phyloP scores from a whole-genome alignment of 139 green algal genomes.

The Eudorina sp. region DNA sequence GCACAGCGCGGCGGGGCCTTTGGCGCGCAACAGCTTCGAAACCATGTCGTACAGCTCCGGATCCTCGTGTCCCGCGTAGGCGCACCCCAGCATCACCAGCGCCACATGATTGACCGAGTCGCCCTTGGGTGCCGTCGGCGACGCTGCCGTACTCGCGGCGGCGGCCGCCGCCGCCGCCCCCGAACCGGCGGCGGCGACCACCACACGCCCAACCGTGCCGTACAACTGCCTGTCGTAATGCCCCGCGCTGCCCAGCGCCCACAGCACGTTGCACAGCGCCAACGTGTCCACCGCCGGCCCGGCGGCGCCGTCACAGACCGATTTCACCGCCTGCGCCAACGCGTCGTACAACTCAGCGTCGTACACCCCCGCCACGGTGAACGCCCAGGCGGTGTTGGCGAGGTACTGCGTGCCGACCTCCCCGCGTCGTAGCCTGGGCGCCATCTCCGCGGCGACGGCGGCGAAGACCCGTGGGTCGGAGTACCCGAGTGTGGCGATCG shows the following conservation, averaged over 20 bases:
- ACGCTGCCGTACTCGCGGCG: not conserved
- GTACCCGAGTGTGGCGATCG: constrained; percentile 4
- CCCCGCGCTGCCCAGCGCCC: constrained; percentile 13
- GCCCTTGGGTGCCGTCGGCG: not conserved
- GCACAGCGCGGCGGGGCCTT: not conserved
- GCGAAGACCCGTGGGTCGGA: constrained; percentile 16
- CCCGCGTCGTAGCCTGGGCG: not conserved
- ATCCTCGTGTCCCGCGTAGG: not conserved
- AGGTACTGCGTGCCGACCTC: constrained; percentile 3
- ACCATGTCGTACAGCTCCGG: constrained; percentile 5
- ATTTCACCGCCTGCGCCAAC: not conserved
- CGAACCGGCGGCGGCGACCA: too few species aligned
- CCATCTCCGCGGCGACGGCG: not conserved
- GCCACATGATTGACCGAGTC: not conserved
- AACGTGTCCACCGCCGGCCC: not conserved
- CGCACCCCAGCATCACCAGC: constrained; percentile 14
- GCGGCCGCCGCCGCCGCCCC: not conserved
- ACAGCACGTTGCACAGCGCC: constrained; percentile 24
- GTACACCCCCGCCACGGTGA: constrained; percentile 2
- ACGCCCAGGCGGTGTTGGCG: constrained; percentile 31
- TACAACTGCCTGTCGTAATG: constrained; percentile 8
- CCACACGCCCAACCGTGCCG: not conserved
- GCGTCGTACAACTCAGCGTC: constrained; percentile 24
- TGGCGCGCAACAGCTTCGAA: not conserved
- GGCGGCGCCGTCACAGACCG: not conserved